A percentile compares a stretch with the other conserved stretches of the same genome.
Conservation (phyloP, 345 rosid species). For the Geranium brycei region DNA sequence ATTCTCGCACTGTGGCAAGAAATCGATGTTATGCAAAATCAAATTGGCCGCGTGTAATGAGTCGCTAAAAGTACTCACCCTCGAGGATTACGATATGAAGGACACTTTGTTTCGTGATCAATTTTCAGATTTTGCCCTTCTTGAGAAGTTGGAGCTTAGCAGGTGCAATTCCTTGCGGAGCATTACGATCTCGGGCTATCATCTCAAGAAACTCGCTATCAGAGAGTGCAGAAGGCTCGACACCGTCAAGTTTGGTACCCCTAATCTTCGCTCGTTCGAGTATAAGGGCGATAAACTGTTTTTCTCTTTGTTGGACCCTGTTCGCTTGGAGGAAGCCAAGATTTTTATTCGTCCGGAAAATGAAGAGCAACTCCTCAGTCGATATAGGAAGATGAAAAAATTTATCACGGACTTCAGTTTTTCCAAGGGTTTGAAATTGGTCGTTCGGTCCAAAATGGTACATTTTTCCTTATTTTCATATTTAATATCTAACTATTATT, state of each 20-base stretch:
- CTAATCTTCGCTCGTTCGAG: slow-evolving; percentile 25
- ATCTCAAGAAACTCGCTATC: slow-evolving; percentile 14
- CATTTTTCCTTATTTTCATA: not conserved
- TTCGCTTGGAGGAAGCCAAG: slow-evolving; percentile 22
- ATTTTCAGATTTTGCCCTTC: slow-evolving; percentile 16
- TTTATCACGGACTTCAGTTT: slow-evolving; percentile 17
- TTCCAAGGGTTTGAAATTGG: slow-evolving; percentile 18
- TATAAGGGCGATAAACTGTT: slow-evolving; percentile 22
- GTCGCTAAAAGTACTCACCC: slow-evolving; percentile 17
- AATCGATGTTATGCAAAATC: slow-evolving; percentile 3
- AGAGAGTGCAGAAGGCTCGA: slow-evolving; percentile 14
- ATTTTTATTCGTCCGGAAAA: not conserved
- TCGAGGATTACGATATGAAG: slow-evolving; percentile 14
- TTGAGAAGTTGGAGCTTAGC: slow-evolving; percentile 20
- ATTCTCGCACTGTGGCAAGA: slow-evolving; percentile 17
- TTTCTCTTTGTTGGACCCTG: slow-evolving; percentile 21
- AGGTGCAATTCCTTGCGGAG: slow-evolving; percentile 14
- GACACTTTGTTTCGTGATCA: slow-evolving; percentile 14
- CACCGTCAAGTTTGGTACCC: slow-evolving; percentile 18
- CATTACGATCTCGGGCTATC: slow-evolving; percentile 11
- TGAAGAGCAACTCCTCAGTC: not conserved
- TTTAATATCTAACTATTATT: too few relatives aligned
- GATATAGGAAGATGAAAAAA: slow-evolving; percentile 2
- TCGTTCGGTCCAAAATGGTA: slow-evolving; percentile 15
- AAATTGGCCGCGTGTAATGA: slow-evolving; percentile 10